Evolutionary conservation across 2,329 filamentous ascomycete species (phyloP), one percentile per base, ranked within the genome.

Genomic region (Aureobasidium sp.): DNA sequence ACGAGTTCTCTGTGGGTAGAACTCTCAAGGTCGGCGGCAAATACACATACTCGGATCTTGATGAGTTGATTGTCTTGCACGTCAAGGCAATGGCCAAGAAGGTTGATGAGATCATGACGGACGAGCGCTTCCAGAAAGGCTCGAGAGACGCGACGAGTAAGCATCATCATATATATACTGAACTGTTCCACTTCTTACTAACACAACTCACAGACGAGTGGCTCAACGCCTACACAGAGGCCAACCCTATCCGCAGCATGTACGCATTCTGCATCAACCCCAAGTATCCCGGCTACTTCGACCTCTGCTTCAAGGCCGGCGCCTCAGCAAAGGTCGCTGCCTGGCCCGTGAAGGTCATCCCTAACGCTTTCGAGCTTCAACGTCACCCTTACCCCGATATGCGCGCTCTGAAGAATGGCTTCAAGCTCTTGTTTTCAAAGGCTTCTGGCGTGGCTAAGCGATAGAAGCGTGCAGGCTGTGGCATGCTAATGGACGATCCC

Each of bases 1-100:
- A 91, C 65, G 93, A 97, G 73, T 97, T 97, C 73, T 92, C 91
- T 0, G 88, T 97, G 3, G 94, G 94, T 65, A 88, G 87, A 68
- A 87, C 88, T 46, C 82, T 99, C 60, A 89, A 90, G 66, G 90
- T 99, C 60, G 89, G 87, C 37, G 89, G 90, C 68, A 93, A 92
- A 74, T 92, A 91, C 76, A 93, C 85, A 8, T 99, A 99, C 78
- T 91, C 86, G 64, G 94, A 99, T 87, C 80, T 99, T 64, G 94
- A 99, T 76, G 94, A 99, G 74, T 77, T 99, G 78, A 97, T 99
- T 68, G 92, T 96, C 72, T 89, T 94, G 71, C 94, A 99, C 73
- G 90, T 99, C 72, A 94, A 96, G 78, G 90, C 92, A 58, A 99
- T 97, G 94, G 89, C 91, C 20, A 90, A 88, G 76, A 99, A 99